These are phyloP conservation scores for Petrea volubilis DNA, from an alignment of 257 asterid genomes.

Conservation along the genomic window DNA sequence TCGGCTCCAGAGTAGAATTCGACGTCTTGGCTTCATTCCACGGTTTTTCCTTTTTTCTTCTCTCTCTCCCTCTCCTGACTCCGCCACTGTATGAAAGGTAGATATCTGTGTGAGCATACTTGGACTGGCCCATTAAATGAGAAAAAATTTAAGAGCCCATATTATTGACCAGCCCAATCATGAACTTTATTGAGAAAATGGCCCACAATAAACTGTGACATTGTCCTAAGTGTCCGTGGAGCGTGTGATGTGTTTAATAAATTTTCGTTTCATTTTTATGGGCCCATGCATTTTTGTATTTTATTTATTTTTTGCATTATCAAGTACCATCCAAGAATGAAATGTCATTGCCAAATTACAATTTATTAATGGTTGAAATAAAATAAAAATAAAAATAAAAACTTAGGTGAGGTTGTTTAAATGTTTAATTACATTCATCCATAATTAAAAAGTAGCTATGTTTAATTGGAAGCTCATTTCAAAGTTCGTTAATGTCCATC, in stretches of 20 bases:
- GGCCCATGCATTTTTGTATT: no score
- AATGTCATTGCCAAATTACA: background rate
- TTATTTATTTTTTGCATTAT: background rate
- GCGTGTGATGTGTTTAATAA: background rate
- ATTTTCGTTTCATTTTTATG: background rate
- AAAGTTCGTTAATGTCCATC: no score
- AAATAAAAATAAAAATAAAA: background rate
- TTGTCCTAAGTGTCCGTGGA: background rate
- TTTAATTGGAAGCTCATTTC: no score
- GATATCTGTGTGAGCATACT: background rate
- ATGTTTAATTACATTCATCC: no score
- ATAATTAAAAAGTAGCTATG: no score
- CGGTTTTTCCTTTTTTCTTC: no score
- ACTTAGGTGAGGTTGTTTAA: no score
- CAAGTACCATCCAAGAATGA: background rate
- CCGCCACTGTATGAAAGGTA: no score
- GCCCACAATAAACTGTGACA: slow-evolving; percentile 5
- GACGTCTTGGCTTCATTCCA: no score
- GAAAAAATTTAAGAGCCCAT: slow-evolving; percentile 18
- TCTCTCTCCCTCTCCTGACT: no score
- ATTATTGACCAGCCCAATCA: slow-evolving; percentile 18
- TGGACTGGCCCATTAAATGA: slow-evolving; percentile 20
- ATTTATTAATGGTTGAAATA: background rate
- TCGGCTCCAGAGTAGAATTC: no score
- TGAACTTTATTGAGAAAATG: slow-evolving; percentile 5